Evolutionary conservation across 164 flowering plant genomes (phyloP).

Genomic region (Vitis rotundifolia): DNA sequence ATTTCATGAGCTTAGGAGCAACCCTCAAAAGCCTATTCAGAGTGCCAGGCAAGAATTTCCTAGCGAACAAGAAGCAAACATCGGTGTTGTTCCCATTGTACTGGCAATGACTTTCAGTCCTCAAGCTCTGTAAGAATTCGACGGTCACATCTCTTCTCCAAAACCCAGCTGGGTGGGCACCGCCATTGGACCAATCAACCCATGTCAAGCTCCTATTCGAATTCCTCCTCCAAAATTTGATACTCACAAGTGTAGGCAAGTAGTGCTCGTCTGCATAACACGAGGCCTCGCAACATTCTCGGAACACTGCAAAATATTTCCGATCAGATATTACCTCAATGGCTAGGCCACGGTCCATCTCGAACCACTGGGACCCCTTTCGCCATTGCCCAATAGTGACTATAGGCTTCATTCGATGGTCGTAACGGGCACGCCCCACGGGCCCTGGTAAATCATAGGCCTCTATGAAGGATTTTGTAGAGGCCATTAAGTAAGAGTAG

Average conservation of each 20-base stretch:
- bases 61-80: conserved; percentile 20
- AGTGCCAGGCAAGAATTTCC: conserved; percentile 17
- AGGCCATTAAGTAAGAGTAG: conserved; percentile 28
- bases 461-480: conserved; percentile 21
- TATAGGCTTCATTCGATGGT: conserved; percentile 16
- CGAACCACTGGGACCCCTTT: conserved; percentile 45
- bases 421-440: conserved; percentile 32
- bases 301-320: conserved; percentile 16
- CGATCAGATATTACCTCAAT: conserved; percentile 20
- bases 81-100: conserved; percentile 3
- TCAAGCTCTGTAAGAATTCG: conserved; percentile 7
- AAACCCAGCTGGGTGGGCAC: conserved; percentile 15
- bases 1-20: conserved; percentile 16
- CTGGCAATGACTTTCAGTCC: conserved; percentile 4
- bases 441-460: conserved; percentile 22
- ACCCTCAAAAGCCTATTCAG: conserved; percentile 16
- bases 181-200: conserved; percentile 19
- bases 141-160: conserved; percentile 5
- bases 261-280: conserved; percentile 27
- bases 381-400: conserved; percentile 25
- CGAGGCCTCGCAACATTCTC: conserved; percentile 14
- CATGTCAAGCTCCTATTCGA: conserved; percentile 19
- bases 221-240: conserved; percentile 8
- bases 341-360: conserved; percentile 31
- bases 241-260: conserved; percentile 18